Percentiles rank a stretch among this genome's conserved stretches.
Evolutionary conservation across 2,329 filamentous ascomycete genomes (phyloP).

Genomic region (Apiospora saccharicola): DNA sequence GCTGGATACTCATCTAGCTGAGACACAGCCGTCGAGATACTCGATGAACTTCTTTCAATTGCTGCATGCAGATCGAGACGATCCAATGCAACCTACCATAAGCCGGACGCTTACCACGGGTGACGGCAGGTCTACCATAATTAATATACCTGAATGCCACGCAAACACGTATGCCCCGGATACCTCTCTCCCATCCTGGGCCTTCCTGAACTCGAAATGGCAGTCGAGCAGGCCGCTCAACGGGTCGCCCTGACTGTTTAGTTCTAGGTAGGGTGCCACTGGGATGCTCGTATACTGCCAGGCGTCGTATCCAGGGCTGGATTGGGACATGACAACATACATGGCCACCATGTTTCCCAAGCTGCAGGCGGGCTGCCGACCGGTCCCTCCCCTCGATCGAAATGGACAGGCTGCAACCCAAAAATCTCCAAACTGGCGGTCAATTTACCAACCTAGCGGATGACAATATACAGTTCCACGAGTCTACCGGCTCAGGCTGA

Average conservation of each 20-base stretch:
- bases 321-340: slow-evolving; percentile 19
- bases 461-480: not conserved
- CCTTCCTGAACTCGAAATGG: not conserved
- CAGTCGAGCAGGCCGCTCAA: not conserved
- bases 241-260: not conserved
- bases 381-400: slow-evolving; percentile 4
- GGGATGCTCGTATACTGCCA: not conserved
- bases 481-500: slow-evolving; percentile 20
- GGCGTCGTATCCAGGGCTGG: slow-evolving; percentile 2
- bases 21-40: slow-evolving; percentile 7
- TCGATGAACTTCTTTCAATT: slow-evolving; percentile 12
- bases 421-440: slow-evolving; percentile 3
- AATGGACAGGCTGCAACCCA: slow-evolving; percentile 16
- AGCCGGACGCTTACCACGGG: not conserved
- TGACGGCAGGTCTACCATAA: slow-evolving; percentile 5
- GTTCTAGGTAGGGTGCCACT: not conserved
- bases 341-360: slow-evolving; percentile 4
- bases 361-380: slow-evolving; percentile 14
- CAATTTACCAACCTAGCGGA: slow-evolving; percentile 7
- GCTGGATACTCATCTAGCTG: not conserved
- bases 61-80: slow-evolving; percentile 18
- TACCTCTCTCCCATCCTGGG: not conserved
- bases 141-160: slow-evolving; percentile 8
- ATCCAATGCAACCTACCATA: slow-evolving; percentile 20
- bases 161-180: slow-evolving; percentile 14